Base-by-base conservation (phyloP, 2,329 filamentous ascomycete genomes). In the Bipolaris cookei region DNA sequence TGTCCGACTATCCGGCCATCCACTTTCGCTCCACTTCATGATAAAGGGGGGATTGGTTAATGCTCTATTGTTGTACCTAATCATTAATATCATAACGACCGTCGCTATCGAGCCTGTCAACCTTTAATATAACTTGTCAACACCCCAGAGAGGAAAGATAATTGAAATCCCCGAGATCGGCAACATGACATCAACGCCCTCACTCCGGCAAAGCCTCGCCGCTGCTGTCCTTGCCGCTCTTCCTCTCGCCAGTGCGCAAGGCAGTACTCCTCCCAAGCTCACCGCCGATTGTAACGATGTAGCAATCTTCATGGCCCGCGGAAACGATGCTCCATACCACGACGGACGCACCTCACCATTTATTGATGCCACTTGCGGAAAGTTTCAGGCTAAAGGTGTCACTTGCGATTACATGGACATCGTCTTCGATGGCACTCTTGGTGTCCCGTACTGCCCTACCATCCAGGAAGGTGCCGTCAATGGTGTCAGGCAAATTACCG, bases 271-370 rank as follows among this genome's bases (percentile, higher is more conserved):
- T 20, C 47, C 53, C 1, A 56, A 56, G 34, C 23, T 44, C n/a
- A 51, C 53, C 18, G 53, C 53, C 11, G 47, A 39, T 13, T 56
- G 53, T 46, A 56, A 51, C 18, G 41, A 56, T 41, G 53, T 56
- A 14, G 53, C 53, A 10, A 51, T 56, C 20, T 56, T 56, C 25
- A 46, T 56, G 53, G 53, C 53, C 18, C 53, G 53, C n/a, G 53
- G 53, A 14, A 56, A 56, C 16, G 53, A 56, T 35, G 53, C 53
- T 16, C 47, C 53, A 8, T 56, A 56, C 41, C 41, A 38, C 41
- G 53, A 56, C 20, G 47, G 47, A 35, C 53, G 53, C n/a, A 56
- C 53, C 32, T 51, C 53, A 6, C 39, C 39, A 18, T 56, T 56
- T 11, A 45, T 35, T 16, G 53, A 56, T 25, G 48, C 53, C 14